A percentile compares a stretch with the other conserved stretches of the same genome.
Evolutionary conservation across 371 early-diverging fungal genomes (phyloP).

Genomic region (Rhizomucor miehei): DNA sequence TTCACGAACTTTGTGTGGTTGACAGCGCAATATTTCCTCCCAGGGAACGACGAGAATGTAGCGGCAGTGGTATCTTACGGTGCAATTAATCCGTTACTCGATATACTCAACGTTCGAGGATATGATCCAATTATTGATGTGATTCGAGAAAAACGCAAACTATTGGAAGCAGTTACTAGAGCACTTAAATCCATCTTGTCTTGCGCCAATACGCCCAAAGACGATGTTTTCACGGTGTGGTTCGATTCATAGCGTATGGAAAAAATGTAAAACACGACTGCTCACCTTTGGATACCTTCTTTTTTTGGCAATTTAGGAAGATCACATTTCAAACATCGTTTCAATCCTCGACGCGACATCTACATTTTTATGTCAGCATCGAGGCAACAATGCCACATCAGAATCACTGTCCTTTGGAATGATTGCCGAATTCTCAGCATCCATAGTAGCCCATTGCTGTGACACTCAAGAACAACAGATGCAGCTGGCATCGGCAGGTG

Average conservation of each 20-base stretch:
- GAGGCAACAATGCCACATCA: conserved; percentile 22
- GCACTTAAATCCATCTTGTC: conserved; percentile 77
- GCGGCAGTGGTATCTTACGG: conserved; percentile 55
- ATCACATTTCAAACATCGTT: conserved; percentile 37
- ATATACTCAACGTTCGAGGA: conserved; percentile 48
- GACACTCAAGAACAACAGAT: conserved; percentile 61
- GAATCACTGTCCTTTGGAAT: conserved; percentile 53
- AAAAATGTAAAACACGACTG: no score
- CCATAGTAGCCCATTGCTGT: conserved; percentile 66
- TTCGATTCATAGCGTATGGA: no score
- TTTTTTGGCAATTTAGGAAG: conserved; percentile 22
- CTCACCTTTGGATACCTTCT: no score
- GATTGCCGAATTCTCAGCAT: conserved; percentile 68
- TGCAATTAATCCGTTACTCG: conserved; percentile 61
- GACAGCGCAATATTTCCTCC: conserved; percentile 1
- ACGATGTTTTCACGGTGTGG: conserved; percentile 58
- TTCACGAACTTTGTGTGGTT: no score
- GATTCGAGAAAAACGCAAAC: conserved; percentile 40
- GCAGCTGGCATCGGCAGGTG: conserved; percentile 58
- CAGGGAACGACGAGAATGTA: conserved; percentile 69
- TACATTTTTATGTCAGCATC: conserved; percentile 18
- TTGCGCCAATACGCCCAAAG: conserved; percentile 54
- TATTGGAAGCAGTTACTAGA: conserved; percentile 72
- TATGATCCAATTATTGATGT: conserved; percentile 35
- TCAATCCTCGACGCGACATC: conserved; percentile 29